These are phyloP conservation scores for Tremella yokohamensis DNA, from an alignment of 768 basidiomycete genomes.

Conservation along the genomic window DNA sequence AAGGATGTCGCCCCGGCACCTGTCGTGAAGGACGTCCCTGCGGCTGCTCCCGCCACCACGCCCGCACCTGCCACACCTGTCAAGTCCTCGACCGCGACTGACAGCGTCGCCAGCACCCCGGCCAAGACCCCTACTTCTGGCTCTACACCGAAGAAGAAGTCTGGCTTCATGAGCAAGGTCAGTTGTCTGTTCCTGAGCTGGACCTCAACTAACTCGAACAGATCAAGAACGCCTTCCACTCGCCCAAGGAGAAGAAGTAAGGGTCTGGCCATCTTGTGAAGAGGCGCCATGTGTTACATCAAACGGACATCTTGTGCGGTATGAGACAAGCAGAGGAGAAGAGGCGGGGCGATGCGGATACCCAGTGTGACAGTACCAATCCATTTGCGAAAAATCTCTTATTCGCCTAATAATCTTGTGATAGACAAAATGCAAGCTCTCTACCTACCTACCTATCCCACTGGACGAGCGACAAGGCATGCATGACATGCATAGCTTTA, in stretches of 20 bases:
- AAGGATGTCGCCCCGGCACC: constrained; percentile 8
- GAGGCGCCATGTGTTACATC: too few species aligned
- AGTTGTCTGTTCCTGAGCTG: constrained; percentile 1
- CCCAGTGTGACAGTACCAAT: too few species aligned
- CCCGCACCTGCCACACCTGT: constrained; percentile 7
- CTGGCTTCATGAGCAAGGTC: constrained; percentile 46
- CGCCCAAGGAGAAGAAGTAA: constrained; percentile 36
- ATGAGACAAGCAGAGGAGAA: too few species aligned
- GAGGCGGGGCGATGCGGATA: too few species aligned
- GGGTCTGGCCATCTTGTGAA: neutral
- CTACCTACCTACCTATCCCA: too few species aligned
- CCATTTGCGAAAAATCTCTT: too few species aligned
- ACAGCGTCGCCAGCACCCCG: constrained; percentile 4
- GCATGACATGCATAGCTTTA: too few species aligned
- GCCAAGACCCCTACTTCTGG: constrained; percentile 8
- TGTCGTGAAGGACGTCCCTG: constrained; percentile 3
- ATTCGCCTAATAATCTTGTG: too few species aligned
- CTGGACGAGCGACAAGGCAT: too few species aligned
- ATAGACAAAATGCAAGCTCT: too few species aligned
- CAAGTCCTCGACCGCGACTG: neutral
- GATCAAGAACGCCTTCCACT: constrained; percentile 40
- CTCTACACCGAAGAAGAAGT: constrained; percentile 39
- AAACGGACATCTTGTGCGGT: too few species aligned
- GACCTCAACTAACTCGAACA: constrained; percentile 7
- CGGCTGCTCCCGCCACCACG: constrained; percentile 8